These are phyloP conservation scores for Metschnikowia hibisci DNA, from an alignment of 805 yeast species.

Conservation along the genomic window DNA sequence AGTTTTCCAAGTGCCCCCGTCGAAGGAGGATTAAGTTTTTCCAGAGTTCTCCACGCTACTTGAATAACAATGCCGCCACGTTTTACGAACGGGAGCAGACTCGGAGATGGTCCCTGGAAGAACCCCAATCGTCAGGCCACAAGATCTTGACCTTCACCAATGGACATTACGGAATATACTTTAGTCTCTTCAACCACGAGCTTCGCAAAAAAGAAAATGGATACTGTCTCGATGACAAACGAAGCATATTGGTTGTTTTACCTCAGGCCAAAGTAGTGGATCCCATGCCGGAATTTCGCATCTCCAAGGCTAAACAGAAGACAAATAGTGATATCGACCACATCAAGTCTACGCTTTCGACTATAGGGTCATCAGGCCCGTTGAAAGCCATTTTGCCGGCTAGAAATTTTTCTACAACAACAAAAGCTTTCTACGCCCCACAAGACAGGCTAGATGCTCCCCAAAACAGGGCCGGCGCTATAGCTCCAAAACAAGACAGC, in stretches of 20 bases:
- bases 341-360: slow-evolving; percentile 24
- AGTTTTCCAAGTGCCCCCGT: slow-evolving; percentile 10
- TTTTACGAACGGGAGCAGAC: slow-evolving; percentile 9
- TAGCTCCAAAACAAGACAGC: too few species aligned
- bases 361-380: slow-evolving; percentile 11
- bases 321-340: slow-evolving; percentile 25
- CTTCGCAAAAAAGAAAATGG: slow-evolving; percentile 19
- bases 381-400: slow-evolving; percentile 9
- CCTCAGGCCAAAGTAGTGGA: background rate
- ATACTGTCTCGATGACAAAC: slow-evolving; percentile 2
- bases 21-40: slow-evolving; percentile 23
- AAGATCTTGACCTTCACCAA: slow-evolving; percentile 26
- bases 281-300: slow-evolving; percentile 22
- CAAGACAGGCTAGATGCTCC: background rate
- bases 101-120: slow-evolving; percentile 21
- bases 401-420: slow-evolving; percentile 9
- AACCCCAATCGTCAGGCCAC: slow-evolving; percentile 24
- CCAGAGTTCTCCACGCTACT: slow-evolving; percentile 25
- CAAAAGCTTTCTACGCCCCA: background rate
- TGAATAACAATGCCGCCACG: slow-evolving; percentile 14
- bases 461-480: background rate
- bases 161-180: slow-evolving; percentile 45
- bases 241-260: slow-evolving; percentile 10
- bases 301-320: slow-evolving; percentile 30
- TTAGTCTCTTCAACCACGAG: slow-evolving; percentile 37